These are phyloP conservation scores for Cladosporium sp. DNA, from an alignment of 2,329 filamentous ascomycete genomes.

Conservation along the genomic window DNA sequence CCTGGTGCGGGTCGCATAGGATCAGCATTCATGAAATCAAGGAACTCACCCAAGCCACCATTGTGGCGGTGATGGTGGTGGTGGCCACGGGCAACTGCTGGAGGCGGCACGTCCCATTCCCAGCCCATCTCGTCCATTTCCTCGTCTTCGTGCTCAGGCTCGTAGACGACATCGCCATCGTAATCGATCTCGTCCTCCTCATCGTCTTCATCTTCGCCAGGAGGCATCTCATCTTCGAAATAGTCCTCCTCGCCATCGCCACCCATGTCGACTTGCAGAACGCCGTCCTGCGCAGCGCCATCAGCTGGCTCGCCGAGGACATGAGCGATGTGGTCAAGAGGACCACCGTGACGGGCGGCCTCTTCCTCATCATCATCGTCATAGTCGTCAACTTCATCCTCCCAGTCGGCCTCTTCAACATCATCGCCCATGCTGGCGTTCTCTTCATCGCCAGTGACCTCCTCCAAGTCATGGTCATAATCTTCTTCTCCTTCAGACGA, in stretches of 20 bases:
- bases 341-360: slow-evolving; percentile 41
- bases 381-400: slow-evolving; percentile 40
- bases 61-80: slow-evolving; percentile 21
- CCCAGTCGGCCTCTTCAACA: slow-evolving; percentile 41
- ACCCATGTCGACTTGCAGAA: slow-evolving; percentile 37
- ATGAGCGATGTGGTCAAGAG: slow-evolving; percentile 37
- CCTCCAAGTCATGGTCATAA: slow-evolving; percentile 56
- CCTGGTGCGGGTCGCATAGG: slow-evolving; percentile 17
- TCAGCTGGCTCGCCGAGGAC: slow-evolving; percentile 34
- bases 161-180: slow-evolving; percentile 59
- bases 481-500: slow-evolving; percentile 55
- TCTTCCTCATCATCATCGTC: slow-evolving; percentile 27
- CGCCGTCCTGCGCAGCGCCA: slow-evolving; percentile 31
- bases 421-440: slow-evolving; percentile 44
- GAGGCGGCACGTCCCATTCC: slow-evolving; percentile 10
- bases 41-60: slow-evolving; percentile 22
- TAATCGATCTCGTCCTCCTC: slow-evolving; percentile 66
- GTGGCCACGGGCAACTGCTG: slow-evolving; percentile 15
- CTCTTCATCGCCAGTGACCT: slow-evolving; percentile 45
- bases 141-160: slow-evolving; percentile 44
- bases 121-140: slow-evolving; percentile 26
- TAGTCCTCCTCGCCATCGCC: slow-evolving; percentile 44
- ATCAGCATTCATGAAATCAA: slow-evolving; percentile 24
- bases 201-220: slow-evolving; percentile 47
- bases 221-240: slow-evolving; percentile 55